Evolutionary conservation across 345 rosid species (phyloP), one percentile per base, ranked within the genome.

Genomic region (Pugionium cornutum): DNA sequence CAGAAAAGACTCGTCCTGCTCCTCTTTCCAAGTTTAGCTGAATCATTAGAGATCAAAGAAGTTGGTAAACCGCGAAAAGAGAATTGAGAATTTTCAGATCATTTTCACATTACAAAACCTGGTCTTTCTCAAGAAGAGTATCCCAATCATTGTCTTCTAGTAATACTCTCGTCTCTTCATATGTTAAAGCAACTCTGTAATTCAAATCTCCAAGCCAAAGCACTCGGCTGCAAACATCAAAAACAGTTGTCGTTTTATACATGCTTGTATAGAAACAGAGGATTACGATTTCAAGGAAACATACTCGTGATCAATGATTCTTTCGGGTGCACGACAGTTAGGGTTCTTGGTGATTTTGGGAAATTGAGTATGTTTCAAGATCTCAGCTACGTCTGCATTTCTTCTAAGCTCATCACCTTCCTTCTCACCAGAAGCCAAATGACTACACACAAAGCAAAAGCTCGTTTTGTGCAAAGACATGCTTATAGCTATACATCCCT

Each of bases 181-280:
- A 95, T 66, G 92, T 84, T 72, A 91, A 74, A 5, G 92, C 79
- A 7, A 90, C 79, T 60, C 97, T 80, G 41, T 95, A 91, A 67
- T 95, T 95, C 73, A 91, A 72, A 70, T 94, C 99, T 77, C 97
- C 99, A 41, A 94, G 82, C 97, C 97, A 95, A 69, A 91, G 74
- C 49, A 95, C 78, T 49, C 95, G 96, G 70, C 98, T 89, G 81
- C 78, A 50, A n/a, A 48, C 8, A 11, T 8, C 18, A 43, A 58
- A 31, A 28, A 11, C n/a, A 2, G 18, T 33, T 55, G 40, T 7
- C 4, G 2, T 9, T 18, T 29, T 18, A 18, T 18, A 18, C 18
- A 18, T 18, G 25, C 10, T 30, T 37, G 1, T 40, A 8, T 28
- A 28, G 34, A 27, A 3, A 42, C 33, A 37, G 37, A 58, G 3